phyloP scores from a whole-genome alignment of 1,284 basidiomycete species.

The Fomitopsis betulina region DNA sequence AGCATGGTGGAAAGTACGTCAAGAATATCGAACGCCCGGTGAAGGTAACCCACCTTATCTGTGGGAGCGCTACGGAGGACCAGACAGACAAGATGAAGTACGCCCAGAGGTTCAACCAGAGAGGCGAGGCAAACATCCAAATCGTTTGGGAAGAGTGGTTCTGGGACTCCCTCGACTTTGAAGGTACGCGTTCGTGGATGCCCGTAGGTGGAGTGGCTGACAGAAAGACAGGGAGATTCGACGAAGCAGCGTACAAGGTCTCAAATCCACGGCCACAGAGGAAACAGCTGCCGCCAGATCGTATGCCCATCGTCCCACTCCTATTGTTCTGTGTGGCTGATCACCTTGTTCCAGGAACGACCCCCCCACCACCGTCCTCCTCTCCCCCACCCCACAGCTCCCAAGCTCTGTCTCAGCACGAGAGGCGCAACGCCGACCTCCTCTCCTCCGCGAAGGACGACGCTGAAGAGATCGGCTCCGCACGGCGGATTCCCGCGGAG shows the following conservation, averaged over 20 bases:
- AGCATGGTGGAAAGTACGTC: conserved; percentile 53
- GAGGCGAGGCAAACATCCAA: conserved; percentile 59
- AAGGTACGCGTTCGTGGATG: conserved; percentile 36
- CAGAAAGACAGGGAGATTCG: conserved; percentile 34
- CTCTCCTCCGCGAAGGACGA: conserved; percentile 21
- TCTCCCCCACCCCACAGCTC: not conserved
- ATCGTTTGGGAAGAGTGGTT: conserved; percentile 87
- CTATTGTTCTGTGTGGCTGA: not conserved
- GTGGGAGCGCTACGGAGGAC: conserved; percentile 40
- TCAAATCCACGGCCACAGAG: conserved; percentile 54
- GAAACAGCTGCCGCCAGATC: conserved; percentile 24
- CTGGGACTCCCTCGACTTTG: conserved; percentile 71
- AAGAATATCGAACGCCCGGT: conserved; percentile 65
- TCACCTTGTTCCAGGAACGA: not conserved
- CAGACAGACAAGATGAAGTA: conserved; percentile 68
- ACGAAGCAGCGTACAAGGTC: conserved; percentile 55
- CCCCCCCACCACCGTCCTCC: conserved; percentile 5
- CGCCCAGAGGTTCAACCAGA: conserved; percentile 61
- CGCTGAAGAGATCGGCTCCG: conserved; percentile 49
- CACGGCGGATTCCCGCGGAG: conserved; percentile 51
- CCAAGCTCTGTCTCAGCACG: not conserved
- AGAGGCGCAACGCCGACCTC: conserved; percentile 6
- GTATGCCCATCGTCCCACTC: conserved; percentile 5
- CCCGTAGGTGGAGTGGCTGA: not conserved
- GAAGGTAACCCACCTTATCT: conserved; percentile 63